A percentile compares a stretch with the other conserved stretches of the same genome.
Conservation (phyloP, 345 rosid genomes). For the Hypericum perforatum region DNA sequence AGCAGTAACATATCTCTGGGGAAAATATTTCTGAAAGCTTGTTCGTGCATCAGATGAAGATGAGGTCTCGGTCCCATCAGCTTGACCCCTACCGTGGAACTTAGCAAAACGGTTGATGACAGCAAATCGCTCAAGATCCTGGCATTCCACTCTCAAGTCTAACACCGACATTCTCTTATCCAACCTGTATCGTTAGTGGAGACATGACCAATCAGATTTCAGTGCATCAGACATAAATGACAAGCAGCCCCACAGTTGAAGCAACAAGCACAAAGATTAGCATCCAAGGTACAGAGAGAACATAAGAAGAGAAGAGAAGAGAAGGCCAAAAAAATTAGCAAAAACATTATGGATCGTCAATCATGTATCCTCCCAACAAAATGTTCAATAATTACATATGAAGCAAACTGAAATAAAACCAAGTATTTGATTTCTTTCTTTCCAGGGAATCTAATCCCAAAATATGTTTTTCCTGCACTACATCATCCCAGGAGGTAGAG, state of each 20-base stretch:
- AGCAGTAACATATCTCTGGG: slow-evolving; percentile 81
- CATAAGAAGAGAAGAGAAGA: too few species aligned
- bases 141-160: slow-evolving; percentile 5
- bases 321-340: too few species aligned
- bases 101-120: slow-evolving; percentile 2
- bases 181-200: background rate
- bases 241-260: background rate
- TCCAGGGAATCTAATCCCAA: too few species aligned
- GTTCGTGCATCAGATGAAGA: slow-evolving; percentile 21
- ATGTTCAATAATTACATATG: too few species aligned
- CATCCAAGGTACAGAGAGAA: too few species aligned
- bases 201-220: background rate
- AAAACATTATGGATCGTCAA: too few species aligned
- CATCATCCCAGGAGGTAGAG: too few species aligned
- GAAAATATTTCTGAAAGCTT: slow-evolving; percentile 36
- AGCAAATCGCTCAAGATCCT: background rate
- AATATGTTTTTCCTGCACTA: too few species aligned
- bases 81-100: slow-evolving; percentile 54
- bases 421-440: too few species aligned
- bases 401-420: too few species aligned
- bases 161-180: slow-evolving; percentile 2
- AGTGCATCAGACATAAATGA: background rate
- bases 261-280: background rate
- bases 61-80: slow-evolving; percentile 37
- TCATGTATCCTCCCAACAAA: too few species aligned